Conservation (phyloP, 768 basidiomycete species). For the Leccinum longicurvipes region DNA sequence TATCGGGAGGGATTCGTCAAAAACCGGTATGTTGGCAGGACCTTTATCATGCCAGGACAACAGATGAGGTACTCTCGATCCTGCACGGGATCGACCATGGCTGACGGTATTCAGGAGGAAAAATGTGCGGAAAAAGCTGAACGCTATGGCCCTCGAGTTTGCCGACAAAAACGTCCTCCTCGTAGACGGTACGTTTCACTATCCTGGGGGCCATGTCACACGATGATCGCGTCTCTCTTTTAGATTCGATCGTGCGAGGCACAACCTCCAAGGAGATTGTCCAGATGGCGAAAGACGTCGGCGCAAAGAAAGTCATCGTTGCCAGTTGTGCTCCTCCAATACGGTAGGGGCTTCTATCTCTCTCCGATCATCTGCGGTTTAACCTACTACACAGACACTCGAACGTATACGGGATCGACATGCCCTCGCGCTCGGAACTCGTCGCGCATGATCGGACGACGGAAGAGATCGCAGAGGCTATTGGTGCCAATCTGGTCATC, state of each 20-base stretch:
- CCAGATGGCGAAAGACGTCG: conserved; percentile 99
- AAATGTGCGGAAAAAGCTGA: conserved; percentile 92
- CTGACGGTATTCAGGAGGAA: conserved; percentile 56
- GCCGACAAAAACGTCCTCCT: conserved; percentile 87
- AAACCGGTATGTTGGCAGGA: conserved; percentile 96
- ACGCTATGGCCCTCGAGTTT: conserved; percentile 98
- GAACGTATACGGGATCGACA: conserved; percentile 99
- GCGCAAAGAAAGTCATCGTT: conserved; percentile 92
- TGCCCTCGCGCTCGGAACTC: conserved; percentile 93
- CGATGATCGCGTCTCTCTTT: not conserved
- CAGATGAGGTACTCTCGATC: conserved; percentile 67
- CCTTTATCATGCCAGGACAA: conserved; percentile 99
- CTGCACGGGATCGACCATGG: not conserved
- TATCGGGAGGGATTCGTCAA: conserved; percentile 99
- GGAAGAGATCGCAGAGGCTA: conserved; percentile 68
- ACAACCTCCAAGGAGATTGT: conserved; percentile 99
- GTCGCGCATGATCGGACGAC: conserved; percentile 79
- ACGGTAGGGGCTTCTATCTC: conserved; percentile 44
- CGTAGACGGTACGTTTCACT: conserved; percentile 73
- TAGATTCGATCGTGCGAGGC: conserved; percentile 97
- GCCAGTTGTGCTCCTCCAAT: conserved; percentile 98
- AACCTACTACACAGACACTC: conserved; percentile 51
- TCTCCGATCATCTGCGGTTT: not conserved
- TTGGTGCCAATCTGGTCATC: conserved; percentile 94
- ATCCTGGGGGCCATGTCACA: not conserved